Evolutionary conservation across 164 flowering plant species (phyloP), one percentile per base, ranked within the genome.

Genomic region (Malania oleifera): DNA sequence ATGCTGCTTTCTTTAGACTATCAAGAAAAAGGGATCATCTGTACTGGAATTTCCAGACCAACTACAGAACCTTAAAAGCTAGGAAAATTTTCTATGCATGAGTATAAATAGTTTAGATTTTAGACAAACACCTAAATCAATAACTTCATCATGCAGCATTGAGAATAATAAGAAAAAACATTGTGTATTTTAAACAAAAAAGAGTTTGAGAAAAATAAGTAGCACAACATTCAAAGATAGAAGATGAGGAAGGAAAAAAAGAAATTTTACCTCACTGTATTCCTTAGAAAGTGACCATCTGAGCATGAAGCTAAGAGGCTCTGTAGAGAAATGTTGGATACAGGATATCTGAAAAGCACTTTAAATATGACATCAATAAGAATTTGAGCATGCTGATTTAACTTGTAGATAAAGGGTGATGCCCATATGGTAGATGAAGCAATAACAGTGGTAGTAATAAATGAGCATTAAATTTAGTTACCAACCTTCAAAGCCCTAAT

Each of bases 401-500:
- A 63, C 19, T 60, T 52, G 5, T 11, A 0, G 7, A 31, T 43
- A 14, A n/a, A 6, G 53, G 26, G n/a, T 47, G 40, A 15, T 25
- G 56, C n/a, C n/a, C 15, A 41, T 7, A 62, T 15, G 28, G 22
- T 9, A 31, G 26, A 61, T 17, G 38, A 13, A 57, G 45, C 18
- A 17, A 12, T 22, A 34, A 43, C 22, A 2, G 55, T 40, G 37
- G 37, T 3, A 43, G 15, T 8, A 20, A 26, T 2, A 38, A 37
- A 58, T 25, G 15, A 39, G 28, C 46, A 13, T 22, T 22, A 34
- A 27, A 54, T 9, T 5, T 2, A 44, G 26, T 7, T 45, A 44
- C 70, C 13, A 47, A 89, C 96, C 93, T 87, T 91, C 59, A 95
- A 63, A 69, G 93, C 91, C 77, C 87, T 81, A 45, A 87, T 61